A percentile compares a stretch with the other conserved stretches of the same genome.
Conservation (phyloP, 129 eudicot genomes). For the Flaveria linearis region DNA sequence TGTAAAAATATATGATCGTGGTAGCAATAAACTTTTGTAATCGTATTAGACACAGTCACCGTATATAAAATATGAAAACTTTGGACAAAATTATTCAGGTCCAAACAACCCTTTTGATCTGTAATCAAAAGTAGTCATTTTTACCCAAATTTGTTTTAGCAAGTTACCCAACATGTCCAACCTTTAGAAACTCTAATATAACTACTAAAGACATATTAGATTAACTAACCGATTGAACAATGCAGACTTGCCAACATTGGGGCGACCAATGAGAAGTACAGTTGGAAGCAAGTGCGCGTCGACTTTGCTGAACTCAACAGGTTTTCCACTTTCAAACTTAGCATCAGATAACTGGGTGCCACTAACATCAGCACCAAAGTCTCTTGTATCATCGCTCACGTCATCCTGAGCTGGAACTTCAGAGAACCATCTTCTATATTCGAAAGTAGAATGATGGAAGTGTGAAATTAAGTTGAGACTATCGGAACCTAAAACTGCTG, state of each 20-base stretch:
- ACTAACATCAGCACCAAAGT: slow-evolving; percentile 25
- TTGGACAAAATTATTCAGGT: neutral
- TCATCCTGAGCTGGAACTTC: slow-evolving; percentile 29
- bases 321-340: slow-evolving; percentile 30
- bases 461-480: slow-evolving; percentile 9
- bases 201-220: neutral
- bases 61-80: neutral
- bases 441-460: slow-evolving; percentile 21
- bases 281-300: slow-evolving; percentile 82
- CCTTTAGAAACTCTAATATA: neutral
- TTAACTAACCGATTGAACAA: slow-evolving; percentile 76
- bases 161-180: neutral
- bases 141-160: neutral
- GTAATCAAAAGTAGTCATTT: neutral
- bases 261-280: slow-evolving; percentile 81
- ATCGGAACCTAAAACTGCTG: slow-evolving; percentile 16
- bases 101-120: neutral
- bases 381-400: slow-evolving; percentile 27
- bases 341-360: slow-evolving; percentile 24
- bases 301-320: slow-evolving; percentile 73
- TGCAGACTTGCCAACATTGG: slow-evolving; percentile 98
- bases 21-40: neutral
- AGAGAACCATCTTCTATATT: slow-evolving; percentile 41
- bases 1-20: neutral
- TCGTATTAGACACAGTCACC: neutral